phyloP scores from a whole-genome alignment of 2,329 filamentous ascomycete species.

The Talaromyces islandicus region DNA sequence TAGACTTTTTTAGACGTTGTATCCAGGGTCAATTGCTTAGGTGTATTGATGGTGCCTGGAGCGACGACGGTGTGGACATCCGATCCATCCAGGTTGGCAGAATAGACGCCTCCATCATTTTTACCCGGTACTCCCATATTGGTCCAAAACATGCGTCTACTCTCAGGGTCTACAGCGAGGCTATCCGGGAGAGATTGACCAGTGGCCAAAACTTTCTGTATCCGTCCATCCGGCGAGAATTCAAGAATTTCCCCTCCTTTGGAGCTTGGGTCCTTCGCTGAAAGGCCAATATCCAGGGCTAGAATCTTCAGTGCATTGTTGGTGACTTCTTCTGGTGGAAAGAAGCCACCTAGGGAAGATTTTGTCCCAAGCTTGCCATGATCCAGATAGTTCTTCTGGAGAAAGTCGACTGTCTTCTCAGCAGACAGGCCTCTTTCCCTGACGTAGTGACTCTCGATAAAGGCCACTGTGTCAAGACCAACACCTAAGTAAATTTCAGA shows the following conservation, averaged over 20 bases:
- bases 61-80: conserved; percentile 41
- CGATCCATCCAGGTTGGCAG: conserved; percentile 46
- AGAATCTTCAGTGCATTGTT: background rate
- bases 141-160: conserved; percentile 44
- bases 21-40: conserved; percentile 37
- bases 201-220: background rate
- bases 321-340: background rate
- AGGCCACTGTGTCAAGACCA: conserved; percentile 48
- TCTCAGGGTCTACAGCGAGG: background rate
- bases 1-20: conserved; percentile 26
- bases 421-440: conserved; percentile 40
- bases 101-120: conserved; percentile 40
- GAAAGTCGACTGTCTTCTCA: conserved; percentile 39
- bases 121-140: conserved; percentile 41
- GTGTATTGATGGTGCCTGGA: conserved; percentile 44
- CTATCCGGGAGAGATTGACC: background rate
- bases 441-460: conserved; percentile 51
- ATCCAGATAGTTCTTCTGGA: conserved; percentile 41
- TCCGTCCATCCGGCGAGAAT: background rate
- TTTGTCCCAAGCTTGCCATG: conserved; percentile 45
- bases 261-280: background rate
- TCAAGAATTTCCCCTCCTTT: background rate
- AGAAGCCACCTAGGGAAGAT: conserved; percentile 19
- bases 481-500: conserved; percentile 32
- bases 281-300: background rate